Conservation (phyloP, 2,329 filamentous ascomycete genomes). For the Aphanoascus verrucosus region DNA sequence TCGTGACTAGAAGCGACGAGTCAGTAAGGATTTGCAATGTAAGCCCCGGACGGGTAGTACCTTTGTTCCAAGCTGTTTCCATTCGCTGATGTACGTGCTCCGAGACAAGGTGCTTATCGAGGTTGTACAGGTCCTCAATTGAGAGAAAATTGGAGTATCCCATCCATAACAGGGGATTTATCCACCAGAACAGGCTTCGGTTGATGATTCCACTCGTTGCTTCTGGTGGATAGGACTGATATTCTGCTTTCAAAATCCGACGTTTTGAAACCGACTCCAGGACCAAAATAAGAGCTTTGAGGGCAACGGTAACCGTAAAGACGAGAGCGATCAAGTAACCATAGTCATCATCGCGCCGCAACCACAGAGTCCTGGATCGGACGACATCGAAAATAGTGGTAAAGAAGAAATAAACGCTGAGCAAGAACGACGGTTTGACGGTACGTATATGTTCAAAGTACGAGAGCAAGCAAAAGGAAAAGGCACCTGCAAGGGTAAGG, state of each 20-base stretch:
- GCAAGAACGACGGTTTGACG: conserved; percentile 38
- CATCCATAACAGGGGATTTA: conserved; percentile 41
- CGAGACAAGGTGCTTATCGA: conserved; percentile 39
- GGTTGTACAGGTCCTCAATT: conserved; percentile 36
- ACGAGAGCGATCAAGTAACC: conserved; percentile 33
- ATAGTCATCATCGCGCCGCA: conserved; percentile 23
- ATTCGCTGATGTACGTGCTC: conserved; percentile 32
- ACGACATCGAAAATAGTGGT: conserved; percentile 39
- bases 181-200: conserved; percentile 43
- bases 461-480: conserved; percentile 33
- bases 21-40: background rate
- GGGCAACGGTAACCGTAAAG: conserved; percentile 32
- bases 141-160: conserved; percentile 38
- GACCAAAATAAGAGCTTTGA: conserved; percentile 37
- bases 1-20: conserved; percentile 20
- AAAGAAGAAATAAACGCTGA: conserved; percentile 39
- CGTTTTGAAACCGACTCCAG: conserved; percentile 40
- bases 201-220: conserved; percentile 44
- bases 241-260: conserved; percentile 31
- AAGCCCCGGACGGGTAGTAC: conserved; percentile 20
- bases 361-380: conserved; percentile 37
- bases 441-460: conserved; percentile 40
- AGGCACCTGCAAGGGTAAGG: conserved; percentile 22
- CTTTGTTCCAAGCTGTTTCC: conserved; percentile 31
- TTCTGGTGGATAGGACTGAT: conserved; percentile 38